Percentiles rank a stretch among this genome's conserved stretches.
These are phyloP conservation scores for Rhododendron ovatum DNA, from an alignment of 148 eudicot genomes.

Conservation along the genomic window DNA sequence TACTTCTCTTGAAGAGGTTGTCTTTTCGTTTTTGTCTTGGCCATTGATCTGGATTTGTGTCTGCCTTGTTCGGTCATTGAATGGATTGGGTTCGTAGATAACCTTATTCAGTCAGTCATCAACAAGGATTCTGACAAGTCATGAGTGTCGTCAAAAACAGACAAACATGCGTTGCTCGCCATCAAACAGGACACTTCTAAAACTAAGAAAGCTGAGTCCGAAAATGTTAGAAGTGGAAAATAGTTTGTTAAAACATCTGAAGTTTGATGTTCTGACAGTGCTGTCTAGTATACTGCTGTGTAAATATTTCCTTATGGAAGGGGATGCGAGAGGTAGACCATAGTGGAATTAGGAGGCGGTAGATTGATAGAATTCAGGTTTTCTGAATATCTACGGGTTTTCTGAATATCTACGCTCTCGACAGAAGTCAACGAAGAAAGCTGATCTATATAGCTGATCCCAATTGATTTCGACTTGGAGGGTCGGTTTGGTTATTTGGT, in stretches of 20 bases:
- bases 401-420: background rate
- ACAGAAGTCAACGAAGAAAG: background rate
- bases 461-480: background rate
- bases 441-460: background rate
- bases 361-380: background rate
- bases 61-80: background rate
- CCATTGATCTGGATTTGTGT: background rate
- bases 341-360: background rate
- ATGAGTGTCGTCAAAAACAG: too few relatives aligned
- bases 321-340: background rate
- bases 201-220: background rate
- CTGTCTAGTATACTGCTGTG: background rate
- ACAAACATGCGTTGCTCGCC: background rate
- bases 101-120: background rate
- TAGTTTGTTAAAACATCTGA: background rate
- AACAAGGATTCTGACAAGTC: background rate
- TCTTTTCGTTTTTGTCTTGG: background rate
- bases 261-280: background rate
- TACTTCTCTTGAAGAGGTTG: background rate
- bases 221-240: background rate
- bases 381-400: background rate
- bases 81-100: background rate
- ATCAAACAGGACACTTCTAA: background rate
- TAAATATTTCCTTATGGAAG: background rate
- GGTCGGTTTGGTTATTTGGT: background rate